A percentile compares a stretch with the other conserved stretches of the same genome.
phyloP scores from a whole-genome alignment of 257 asterid species.

The Solanum phureja region DNA sequence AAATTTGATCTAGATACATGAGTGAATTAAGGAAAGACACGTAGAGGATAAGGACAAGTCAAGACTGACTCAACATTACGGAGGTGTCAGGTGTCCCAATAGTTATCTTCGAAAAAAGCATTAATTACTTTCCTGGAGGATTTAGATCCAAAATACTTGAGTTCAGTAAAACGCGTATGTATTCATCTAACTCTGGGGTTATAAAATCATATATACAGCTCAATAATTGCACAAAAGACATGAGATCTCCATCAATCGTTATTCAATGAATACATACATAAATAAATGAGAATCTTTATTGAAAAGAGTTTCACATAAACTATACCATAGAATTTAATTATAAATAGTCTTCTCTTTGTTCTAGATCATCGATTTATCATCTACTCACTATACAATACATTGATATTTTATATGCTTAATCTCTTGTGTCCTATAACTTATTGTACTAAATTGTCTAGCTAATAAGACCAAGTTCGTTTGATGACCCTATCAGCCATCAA shows the following conservation, averaged over 20 bases:
- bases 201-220: not conserved
- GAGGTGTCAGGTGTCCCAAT: not conserved
- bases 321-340: not conserved
- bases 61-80: not conserved
- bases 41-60: not conserved
- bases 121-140: not conserved
- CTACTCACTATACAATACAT: not conserved
- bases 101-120: not conserved
- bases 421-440: not conserved
- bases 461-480: too few relatives aligned
- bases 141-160: not conserved
- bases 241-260: not conserved
- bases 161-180: fast-evolving
- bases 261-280: not conserved
- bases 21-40: not conserved
- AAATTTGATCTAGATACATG: too few relatives aligned
- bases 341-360: not conserved
- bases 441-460: not conserved
- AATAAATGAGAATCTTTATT: not conserved
- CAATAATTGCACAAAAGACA: not conserved
- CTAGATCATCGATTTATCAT: not conserved
- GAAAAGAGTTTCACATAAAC: not conserved
- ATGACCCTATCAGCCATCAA: not conserved
- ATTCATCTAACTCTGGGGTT: fast-evolving
- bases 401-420: not conserved